These are phyloP conservation scores for Coprinopsis cinerea DNA, from an alignment of 768 basidiomycete species.

Conservation along the genomic window DNA sequence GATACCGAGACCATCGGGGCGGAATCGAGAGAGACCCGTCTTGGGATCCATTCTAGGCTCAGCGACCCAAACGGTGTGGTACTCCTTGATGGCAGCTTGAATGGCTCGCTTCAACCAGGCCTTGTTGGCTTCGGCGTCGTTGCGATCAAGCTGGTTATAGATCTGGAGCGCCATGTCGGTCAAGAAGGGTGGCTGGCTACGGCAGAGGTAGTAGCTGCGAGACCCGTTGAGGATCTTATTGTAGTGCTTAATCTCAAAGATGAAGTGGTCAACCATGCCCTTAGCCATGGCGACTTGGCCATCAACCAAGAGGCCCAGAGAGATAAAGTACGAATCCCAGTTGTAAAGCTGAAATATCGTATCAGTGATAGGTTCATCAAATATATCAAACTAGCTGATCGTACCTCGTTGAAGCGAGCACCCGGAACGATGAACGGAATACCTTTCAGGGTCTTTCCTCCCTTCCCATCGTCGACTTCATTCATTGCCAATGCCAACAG, in stretches of 20 bases:
- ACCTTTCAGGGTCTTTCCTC: constrained; percentile 80
- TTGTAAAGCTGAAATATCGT: constrained; percentile 75
- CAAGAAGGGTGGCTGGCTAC: constrained; percentile 96
- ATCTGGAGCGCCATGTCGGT: constrained; percentile 99
- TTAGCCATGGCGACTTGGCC: constrained; percentile 92
- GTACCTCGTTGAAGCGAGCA: constrained; percentile 87
- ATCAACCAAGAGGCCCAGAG: constrained; percentile 90
- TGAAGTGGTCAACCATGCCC: constrained; percentile 98
- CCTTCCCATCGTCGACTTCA: constrained; percentile 73
- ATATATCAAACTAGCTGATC: constrained; percentile 17
- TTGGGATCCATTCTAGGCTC: constrained; percentile 91
- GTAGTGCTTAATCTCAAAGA: constrained; percentile 98
- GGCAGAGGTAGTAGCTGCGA: constrained; percentile 90
- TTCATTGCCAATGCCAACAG: constrained; percentile 95
- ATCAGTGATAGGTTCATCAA: background rate
- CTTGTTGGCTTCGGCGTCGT: constrained; percentile 73
- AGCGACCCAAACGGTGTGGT: constrained; percentile 96
- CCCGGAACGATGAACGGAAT: constrained; percentile 98
- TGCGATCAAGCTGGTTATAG: constrained; percentile 91
- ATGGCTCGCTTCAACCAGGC: constrained; percentile 94
- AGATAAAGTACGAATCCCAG: constrained; percentile 94
- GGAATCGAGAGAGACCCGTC: constrained; percentile 90
- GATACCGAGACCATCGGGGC: constrained; percentile 91
- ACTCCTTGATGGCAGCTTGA: constrained; percentile 97
- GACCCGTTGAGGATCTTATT: constrained; percentile 96